phyloP scores from a whole-genome alignment of 495 filamentous ascomycete species.

The Opeltia flavorubescens region DNA sequence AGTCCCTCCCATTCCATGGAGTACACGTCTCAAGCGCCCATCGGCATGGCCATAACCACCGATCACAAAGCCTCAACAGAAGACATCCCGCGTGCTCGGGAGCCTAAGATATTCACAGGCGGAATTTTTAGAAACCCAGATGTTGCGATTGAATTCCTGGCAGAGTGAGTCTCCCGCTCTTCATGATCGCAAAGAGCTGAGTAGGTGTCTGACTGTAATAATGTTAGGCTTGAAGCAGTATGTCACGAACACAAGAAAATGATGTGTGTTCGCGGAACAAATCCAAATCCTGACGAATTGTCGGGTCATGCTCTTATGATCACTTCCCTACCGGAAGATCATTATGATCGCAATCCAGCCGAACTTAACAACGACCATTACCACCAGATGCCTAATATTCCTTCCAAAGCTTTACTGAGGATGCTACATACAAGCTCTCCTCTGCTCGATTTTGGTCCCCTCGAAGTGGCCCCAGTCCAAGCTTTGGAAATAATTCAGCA shows the following conservation, averaged over 20 bases:
- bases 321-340: constrained; percentile 57
- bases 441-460: no score
- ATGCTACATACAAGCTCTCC: constrained; percentile 73
- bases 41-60: not conserved
- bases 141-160: not conserved
- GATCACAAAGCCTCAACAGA: not conserved
- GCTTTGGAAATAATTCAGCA: constrained; percentile 70
- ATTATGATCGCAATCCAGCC: constrained; percentile 31
- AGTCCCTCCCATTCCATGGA: not conserved
- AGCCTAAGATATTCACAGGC: no score
- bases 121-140: no score
- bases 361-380: constrained; percentile 27
- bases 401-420: constrained; percentile 57
- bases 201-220: no score
- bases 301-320: constrained; percentile 86
- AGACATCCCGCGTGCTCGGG: not conserved
- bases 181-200: no score
- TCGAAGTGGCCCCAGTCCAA: constrained; percentile 95
- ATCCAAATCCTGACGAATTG: constrained; percentile 18
- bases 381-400: constrained; percentile 37
- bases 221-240: constrained; percentile 79
- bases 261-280: constrained; percentile 1
- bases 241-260: constrained; percentile 76
- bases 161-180: not conserved
- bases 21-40: not conserved